Base-by-base conservation (phyloP, 2,329 filamentous ascomycete species). In the Ophiostoma ips region DNA sequence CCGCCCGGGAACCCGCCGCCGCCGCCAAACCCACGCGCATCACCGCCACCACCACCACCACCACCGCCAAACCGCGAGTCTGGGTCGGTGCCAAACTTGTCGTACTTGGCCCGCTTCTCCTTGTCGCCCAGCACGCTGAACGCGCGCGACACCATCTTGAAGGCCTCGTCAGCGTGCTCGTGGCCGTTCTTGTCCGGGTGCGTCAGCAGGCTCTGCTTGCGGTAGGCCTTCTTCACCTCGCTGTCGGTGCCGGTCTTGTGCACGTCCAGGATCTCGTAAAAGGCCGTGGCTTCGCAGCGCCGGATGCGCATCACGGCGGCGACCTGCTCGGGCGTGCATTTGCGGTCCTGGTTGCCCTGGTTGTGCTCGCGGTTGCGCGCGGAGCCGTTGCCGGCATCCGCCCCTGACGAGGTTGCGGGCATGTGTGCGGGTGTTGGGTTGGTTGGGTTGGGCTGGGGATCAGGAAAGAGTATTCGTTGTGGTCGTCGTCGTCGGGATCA, bases 131-230 rank as follows among this genome's bases (percentile, higher is more conserved):
- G 72, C 48, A 96, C 80, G 59, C 94, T 85, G 64, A 98, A 98
- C 15, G 92, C 92, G 59, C 87, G 77, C 61, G 87, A 85, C 21
- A 98, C 88, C 85, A 95, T 85, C 72, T 98, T 98, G 71, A 98
- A 98, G 31, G 92, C 92, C 70, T 98, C 92, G 64, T 95, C 92
- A 50, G 92, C 90, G 53, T 94, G 81, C 35, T 90, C 83, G 64
- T 95, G 89, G 47, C 89, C 89, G 73, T 98, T 98, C 73, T 98
- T 98, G 72, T 98, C 92, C 55, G 92, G 92, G 72, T 98, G 92
- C 53, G 92, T 98, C 62, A 96, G 74, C 60, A 98, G 71, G 63
- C 85, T 92, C 64, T 94, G 76, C 69, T 95, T 96, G 62, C 90
- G 79, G 69, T 98, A 98, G 7, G 92, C 90, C 71, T 96, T 96